These are phyloP conservation scores for Kwoniella shivajii DNA, from an alignment of 1,284 basidiomycete genomes.

Conservation along the genomic window DNA sequence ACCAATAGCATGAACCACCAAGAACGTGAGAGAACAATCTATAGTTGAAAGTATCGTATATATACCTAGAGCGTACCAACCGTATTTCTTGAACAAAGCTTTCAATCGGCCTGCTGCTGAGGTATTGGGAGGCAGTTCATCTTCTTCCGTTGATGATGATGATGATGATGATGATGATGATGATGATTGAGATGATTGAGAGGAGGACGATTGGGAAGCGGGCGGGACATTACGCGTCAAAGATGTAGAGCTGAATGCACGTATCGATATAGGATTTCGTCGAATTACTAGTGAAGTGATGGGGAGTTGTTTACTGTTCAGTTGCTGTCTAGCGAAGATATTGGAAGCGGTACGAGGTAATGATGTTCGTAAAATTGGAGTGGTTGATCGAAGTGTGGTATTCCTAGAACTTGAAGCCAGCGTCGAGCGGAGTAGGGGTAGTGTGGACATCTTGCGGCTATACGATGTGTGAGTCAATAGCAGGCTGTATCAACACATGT, in stretches of 20 bases:
- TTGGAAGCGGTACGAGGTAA: not conserved
- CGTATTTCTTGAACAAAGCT: conserved; percentile 84
- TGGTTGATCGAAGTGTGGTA: not conserved
- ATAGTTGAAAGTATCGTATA: conserved; percentile 71
- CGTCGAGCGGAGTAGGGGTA: not conserved
- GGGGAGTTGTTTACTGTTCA: not conserved
- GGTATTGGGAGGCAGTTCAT: conserved; percentile 18
- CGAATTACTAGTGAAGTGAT: not conserved
- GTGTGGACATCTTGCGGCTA: not conserved
- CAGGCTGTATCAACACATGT: too few relatives aligned
- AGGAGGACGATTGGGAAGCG: not conserved
- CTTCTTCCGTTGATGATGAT: conserved; percentile 47
- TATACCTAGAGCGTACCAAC: conserved; percentile 87
- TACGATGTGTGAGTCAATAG: not conserved
- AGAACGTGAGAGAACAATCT: conserved; percentile 82
- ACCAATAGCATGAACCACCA: conserved; percentile 81
- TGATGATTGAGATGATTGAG: not conserved
- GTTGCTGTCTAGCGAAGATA: not conserved
- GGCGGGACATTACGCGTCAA: not conserved
- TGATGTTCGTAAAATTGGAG: not conserved
- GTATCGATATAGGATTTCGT: not conserved
- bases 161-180: not conserved
- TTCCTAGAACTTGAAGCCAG: not conserved
- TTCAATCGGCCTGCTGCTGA: conserved; percentile 63
- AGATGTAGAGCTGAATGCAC: not conserved